Base-by-base conservation (phyloP, 371 early-diverging fungal species). In the Lichtheimia hyalospora region DNA sequence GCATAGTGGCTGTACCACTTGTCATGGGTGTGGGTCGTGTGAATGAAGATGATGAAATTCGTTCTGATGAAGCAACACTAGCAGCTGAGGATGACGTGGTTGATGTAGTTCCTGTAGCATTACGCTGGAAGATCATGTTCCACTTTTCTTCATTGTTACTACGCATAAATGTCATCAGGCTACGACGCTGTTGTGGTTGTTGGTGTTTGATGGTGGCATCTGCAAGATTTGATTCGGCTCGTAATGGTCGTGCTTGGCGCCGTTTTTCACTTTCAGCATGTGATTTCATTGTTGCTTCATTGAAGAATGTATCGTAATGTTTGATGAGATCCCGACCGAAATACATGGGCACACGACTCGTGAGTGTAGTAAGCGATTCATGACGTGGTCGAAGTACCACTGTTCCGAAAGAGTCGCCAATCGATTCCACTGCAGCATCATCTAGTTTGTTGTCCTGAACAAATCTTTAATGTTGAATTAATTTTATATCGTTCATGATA, bases 361-460 rank as follows among this genome's bases (percentile, higher is more conserved):
- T 81, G 40, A 86, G 48, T 3, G 79, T 84, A 12, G 78, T 71
- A 16, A 74, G 70, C 2, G 84, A 75, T 27, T 83, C 83, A 14
- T 64, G 57, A 13, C 75, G 69, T 12, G 84, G 73, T 16, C 85
- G 77, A 53, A 89, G 66, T 15, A 89, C 63, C 21, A 78, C 76
- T 3, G 81, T 74, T 0, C 89, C 89, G 46, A 87, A 66, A 1
- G 81, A 71, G 44, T 82, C 84, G n/a, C 77, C 56, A 20, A 82
- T 69, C 5, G 42, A 52, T 8, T 42, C 34, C 34, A 34, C 34
- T 34, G 34, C 39, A 16, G 63, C 49, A 20, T 40, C 52, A 16
- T 43, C 34, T 2, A 34, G 34, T 16, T 52, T 52, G 60, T 52
- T 51, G 58, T 25, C 27, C 48, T 58, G 34, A 28, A 27, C 23